Base-by-base conservation (phyloP, 108 stramenopile species). In the Cyclotella sp. region DNA sequence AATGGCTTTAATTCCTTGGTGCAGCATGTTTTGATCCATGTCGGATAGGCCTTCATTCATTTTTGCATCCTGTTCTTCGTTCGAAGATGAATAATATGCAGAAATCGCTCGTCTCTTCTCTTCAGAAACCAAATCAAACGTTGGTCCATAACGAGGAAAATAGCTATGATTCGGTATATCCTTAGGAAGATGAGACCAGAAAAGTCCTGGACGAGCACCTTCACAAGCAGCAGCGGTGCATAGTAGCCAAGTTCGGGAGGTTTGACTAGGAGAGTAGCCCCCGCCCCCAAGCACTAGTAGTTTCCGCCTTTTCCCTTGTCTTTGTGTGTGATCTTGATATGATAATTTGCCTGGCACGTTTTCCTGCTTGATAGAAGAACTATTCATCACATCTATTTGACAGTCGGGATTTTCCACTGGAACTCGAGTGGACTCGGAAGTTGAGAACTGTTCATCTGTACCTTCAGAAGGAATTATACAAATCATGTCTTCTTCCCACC, bases 221-320 rank as follows among this genome's bases (percentile, higher is more conserved):
- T 84, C 86, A 70, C 83, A 84, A n/a, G 83, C 84, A 62, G 86
- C 86, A 40, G 82, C 86, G 52, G 86, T 84, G 72, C 86, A 82
- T 0, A 82, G 73, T 1, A 76, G 77, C 63, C 76, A 78, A n/a
- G 86, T 70, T 21, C 84, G 41, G 14, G 86, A 77, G 19, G 84
- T 72, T 52, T 82, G 70, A 21, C 79, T 63, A 58, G 83, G 84
- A 58, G 76, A 59, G 59, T 87, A 87, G 21, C 86, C 86, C 15
- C 86, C 86, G 0, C 84, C 86, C 21, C 86, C 86, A 3, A 87
- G 68, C 12, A 87, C n/a, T 14, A 87, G 71, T 0, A 87, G 86
- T 26, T 83, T 83, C 34, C 74, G 57, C 29, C 44, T 60, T 67
- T 80, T 59, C 70, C 72, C 21, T 59, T 29, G 24, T 41, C 40